Evolutionary conservation across 176 grass and related monocot species (phyloP).

Genomic region (Tillandsia fasciculata): DNA sequence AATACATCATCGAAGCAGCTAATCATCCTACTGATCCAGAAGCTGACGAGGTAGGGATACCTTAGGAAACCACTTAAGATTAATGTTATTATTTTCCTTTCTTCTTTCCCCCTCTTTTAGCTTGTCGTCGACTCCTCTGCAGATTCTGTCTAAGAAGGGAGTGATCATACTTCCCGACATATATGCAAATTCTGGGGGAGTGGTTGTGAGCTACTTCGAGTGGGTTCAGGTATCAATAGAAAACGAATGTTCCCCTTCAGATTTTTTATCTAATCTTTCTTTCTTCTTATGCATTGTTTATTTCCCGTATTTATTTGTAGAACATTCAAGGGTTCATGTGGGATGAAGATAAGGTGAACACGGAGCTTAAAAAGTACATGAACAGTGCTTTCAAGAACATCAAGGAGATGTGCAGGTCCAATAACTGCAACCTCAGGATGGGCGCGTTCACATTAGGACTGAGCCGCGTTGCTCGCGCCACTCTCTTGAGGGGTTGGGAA

Average conservation of each 20-base stretch:
- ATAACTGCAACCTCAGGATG: slow-evolving; percentile 88
- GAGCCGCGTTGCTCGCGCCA: slow-evolving; percentile 85
- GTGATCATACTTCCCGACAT: slow-evolving; percentile 83
- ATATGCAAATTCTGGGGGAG: slow-evolving; percentile 90
- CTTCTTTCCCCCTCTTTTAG: not conserved
- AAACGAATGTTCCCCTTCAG: not conserved
- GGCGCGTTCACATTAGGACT: slow-evolving; percentile 89
- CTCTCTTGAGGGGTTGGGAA: slow-evolving; percentile 88
- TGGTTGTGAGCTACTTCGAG: slow-evolving; percentile 95
- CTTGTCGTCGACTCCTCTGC: slow-evolving; percentile 5
- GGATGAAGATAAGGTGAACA: slow-evolving; percentile 94
- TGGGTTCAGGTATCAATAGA: slow-evolving; percentile 87
- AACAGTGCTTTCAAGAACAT: slow-evolving; percentile 56
- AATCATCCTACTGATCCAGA: slow-evolving; percentile 98
- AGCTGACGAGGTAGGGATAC: slow-evolving; percentile 68
- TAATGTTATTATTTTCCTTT: not conserved
- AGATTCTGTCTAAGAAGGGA: slow-evolving; percentile 90
- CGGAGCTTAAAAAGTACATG: slow-evolving; percentile 96
- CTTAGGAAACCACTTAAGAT: not conserved
- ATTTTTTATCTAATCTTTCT: not conserved
- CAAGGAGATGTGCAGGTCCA: slow-evolving; percentile 81
- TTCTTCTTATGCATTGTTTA: not conserved
- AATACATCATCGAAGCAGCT: slow-evolving; percentile 90
- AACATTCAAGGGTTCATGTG: slow-evolving; percentile 99
- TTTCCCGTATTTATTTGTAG: slow-evolving; percentile 26